Conservation (phyloP, 176 grass and related monocot species). For the Cenchrus purpureus region DNA sequence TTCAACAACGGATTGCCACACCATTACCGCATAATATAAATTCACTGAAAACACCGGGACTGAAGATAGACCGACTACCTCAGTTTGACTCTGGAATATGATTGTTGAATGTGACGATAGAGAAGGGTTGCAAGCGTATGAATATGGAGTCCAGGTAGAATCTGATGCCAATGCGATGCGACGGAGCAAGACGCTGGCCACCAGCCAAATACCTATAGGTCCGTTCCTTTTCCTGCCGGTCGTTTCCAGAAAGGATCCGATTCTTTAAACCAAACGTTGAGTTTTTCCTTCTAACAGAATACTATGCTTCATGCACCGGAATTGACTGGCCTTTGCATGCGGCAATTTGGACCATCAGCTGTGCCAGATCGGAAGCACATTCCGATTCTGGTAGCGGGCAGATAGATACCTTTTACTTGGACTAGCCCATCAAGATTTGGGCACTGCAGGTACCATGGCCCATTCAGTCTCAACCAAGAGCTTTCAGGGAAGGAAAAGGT, state of each 20-base stretch:
- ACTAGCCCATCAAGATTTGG: neutral
- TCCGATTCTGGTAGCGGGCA: neutral
- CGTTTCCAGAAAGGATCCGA: constrained; percentile 24
- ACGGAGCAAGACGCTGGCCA: neutral
- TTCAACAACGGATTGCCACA: neutral
- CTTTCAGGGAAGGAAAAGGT: too few relatives aligned
- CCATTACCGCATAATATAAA: neutral
- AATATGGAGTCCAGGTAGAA: constrained; percentile 3
- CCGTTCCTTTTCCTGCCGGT: neutral
- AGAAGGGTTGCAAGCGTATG: neutral
- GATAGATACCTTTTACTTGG: neutral
- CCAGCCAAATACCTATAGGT: neutral
- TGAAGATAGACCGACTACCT: neutral
- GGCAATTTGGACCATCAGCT: neutral
- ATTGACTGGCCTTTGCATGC: neutral
- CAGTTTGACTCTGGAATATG: neutral
- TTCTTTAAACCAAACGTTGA: constrained; percentile 12
- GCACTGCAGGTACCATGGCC: neutral
- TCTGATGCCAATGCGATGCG: constrained; percentile 38
- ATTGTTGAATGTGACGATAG: neutral
- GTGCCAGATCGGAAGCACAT: neutral
- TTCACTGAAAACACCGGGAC: neutral
- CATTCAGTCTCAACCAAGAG: neutral
- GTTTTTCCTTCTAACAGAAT: constrained; percentile 14
- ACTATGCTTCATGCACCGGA: constrained; percentile 25